phyloP scores from a whole-genome alignment of 2,329 filamentous ascomycete species.

The Aspergillus intermedius region DNA sequence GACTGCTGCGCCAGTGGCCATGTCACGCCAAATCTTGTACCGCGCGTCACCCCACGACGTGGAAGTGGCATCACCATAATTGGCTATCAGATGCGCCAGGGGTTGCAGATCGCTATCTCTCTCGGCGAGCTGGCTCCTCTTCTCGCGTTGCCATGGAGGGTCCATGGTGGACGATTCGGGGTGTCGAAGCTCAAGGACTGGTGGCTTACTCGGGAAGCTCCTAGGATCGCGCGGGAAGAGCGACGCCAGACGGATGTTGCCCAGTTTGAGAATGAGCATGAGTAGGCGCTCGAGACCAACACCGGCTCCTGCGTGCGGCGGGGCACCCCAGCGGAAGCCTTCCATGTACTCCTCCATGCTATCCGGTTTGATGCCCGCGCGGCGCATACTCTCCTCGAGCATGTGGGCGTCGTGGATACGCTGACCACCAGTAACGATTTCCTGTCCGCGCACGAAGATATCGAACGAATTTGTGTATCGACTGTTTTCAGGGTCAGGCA shows the following conservation, averaged over 20 bases:
- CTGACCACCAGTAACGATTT: constrained; percentile 86
- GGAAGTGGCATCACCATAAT: constrained; percentile 90
- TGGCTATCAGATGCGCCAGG: constrained; percentile 82
- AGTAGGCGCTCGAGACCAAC: constrained; percentile 84
- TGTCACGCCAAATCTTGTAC: constrained; percentile 81
- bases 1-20: constrained; percentile 70
- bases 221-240: constrained; percentile 84
- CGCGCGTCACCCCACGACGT: constrained; percentile 89
- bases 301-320: constrained; percentile 83
- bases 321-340: constrained; percentile 80
- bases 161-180: constrained; percentile 79
- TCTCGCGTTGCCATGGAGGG: constrained; percentile 51
- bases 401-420: constrained; percentile 77
- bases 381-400: constrained; percentile 70
- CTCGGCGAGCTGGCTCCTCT: constrained; percentile 35
- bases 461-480: constrained; percentile 86
- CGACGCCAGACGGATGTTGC: constrained; percentile 82
- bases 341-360: constrained; percentile 86
- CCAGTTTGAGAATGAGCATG: constrained; percentile 76
- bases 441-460: constrained; percentile 87
- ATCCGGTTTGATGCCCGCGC: constrained; percentile 67
- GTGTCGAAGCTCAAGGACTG: constrained; percentile 63
- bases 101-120: constrained; percentile 57
- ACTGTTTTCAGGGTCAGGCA: constrained; percentile 68
- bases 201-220: constrained; percentile 66